Percentiles rank a stretch among this genome's conserved stretches.
phyloP scores from a whole-genome alignment of 2,329 filamentous ascomycete genomes.

The Fusarium gaditjirri region DNA sequence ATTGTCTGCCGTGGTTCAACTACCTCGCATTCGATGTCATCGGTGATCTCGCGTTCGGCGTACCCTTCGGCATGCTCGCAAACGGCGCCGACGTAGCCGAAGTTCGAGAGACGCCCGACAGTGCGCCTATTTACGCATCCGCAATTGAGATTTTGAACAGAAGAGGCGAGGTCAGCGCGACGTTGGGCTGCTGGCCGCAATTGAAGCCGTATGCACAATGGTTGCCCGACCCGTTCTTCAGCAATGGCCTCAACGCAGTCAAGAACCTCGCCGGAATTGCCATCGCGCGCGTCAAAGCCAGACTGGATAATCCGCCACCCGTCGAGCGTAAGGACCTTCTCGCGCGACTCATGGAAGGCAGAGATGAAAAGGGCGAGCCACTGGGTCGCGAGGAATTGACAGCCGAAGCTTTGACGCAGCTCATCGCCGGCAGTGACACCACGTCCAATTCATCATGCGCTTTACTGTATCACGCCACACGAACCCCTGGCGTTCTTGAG shows the following conservation, averaged over 20 bases:
- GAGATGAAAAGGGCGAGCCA: slow-evolving; percentile 80
- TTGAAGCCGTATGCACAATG: slow-evolving; percentile 85
- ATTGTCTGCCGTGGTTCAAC: slow-evolving; percentile 79
- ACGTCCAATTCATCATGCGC: slow-evolving; percentile 86
- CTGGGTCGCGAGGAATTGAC: slow-evolving; percentile 84
- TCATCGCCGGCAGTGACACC: slow-evolving; percentile 83
- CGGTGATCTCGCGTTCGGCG: slow-evolving; percentile 61
- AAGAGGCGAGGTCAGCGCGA: slow-evolving; percentile 84
- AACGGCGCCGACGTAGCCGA: slow-evolving; percentile 81
- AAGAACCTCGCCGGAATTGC: slow-evolving; percentile 88
- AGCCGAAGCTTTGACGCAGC: slow-evolving; percentile 87
- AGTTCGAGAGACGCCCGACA: slow-evolving; percentile 70
- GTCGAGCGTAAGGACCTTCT: slow-evolving; percentile 81
- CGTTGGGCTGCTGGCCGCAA: slow-evolving; percentile 77
- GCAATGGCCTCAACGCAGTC: slow-evolving; percentile 77
- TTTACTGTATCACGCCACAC: slow-evolving; percentile 79
- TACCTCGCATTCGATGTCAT: slow-evolving; percentile 66
- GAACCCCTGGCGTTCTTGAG: slow-evolving; percentile 74
- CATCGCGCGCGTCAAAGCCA: slow-evolving; percentile 79
- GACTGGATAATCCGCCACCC: slow-evolving; percentile 75
- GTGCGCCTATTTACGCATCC: slow-evolving; percentile 73
- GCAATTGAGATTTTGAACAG: slow-evolving; percentile 92
- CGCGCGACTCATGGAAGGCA: slow-evolving; percentile 84
- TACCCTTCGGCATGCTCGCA: slow-evolving; percentile 74
- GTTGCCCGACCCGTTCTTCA: slow-evolving; percentile 85